Evolutionary conservation across 805 yeast species (phyloP).

Genomic region (Kuraishia capsulata): DNA sequence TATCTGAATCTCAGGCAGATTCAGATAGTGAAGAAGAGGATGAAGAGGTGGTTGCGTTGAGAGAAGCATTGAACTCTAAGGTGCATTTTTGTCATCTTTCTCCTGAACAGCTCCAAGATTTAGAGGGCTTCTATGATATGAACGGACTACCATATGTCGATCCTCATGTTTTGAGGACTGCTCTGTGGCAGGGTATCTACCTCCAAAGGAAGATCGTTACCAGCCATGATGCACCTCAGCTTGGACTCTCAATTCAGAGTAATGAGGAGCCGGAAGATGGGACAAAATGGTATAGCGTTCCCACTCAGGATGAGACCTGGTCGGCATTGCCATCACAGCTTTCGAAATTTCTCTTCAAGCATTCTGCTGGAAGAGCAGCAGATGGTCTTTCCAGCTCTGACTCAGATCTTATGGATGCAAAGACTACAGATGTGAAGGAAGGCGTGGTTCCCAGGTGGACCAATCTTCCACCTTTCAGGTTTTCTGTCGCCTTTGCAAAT

Average conservation of each 20-base stretch:
- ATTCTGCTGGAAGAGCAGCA: neutral
- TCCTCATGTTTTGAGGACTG: constrained; percentile 29
- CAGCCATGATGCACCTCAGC: constrained; percentile 15
- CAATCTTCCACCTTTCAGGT: constrained; percentile 43
- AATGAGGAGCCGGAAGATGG: constrained; percentile 19
- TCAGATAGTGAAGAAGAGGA: constrained; percentile 7
- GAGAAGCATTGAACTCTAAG: constrained; percentile 26
- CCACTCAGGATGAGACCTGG: constrained; percentile 37
- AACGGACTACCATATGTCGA: constrained; percentile 29
- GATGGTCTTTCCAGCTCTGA: neutral
- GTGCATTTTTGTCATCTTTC: constrained; percentile 40
- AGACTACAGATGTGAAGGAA: constrained; percentile 2
- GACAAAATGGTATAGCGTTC: constrained; percentile 29
- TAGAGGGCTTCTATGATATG: constrained; percentile 29
- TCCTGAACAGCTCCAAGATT: constrained; percentile 33
- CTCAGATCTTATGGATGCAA: constrained; percentile 1
- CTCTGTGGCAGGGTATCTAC: constrained; percentile 39
- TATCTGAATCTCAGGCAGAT: neutral
- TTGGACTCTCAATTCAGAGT: constrained; percentile 18
- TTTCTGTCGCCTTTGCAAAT: constrained; percentile 41
- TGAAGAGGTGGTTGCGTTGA: constrained; percentile 15
- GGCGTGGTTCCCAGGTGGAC: constrained; percentile 23
- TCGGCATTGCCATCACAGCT: constrained; percentile 33
- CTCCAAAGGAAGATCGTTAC: constrained; percentile 30
- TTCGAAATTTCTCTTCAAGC: constrained; percentile 18